Conservation (phyloP, 164 flowering plant species). For the Magnolia changhungtana region DNA sequence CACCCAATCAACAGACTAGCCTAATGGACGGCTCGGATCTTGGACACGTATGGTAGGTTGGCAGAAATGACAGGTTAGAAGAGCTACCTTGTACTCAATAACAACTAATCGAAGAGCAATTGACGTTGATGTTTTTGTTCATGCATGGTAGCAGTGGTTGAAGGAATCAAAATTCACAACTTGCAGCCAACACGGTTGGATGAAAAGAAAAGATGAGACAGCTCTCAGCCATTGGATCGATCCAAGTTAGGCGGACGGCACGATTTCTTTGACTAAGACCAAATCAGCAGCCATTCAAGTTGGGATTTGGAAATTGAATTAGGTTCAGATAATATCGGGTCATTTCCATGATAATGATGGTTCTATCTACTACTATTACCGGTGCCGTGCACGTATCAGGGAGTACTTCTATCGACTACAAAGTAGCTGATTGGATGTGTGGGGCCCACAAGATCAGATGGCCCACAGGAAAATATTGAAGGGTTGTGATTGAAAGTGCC, state of each 20-base stretch:
- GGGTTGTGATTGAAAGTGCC: too few relatives aligned
- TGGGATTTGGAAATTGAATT: not conserved
- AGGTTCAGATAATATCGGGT: not conserved
- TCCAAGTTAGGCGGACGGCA: not conserved
- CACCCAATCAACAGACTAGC: too few relatives aligned
- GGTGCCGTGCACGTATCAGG: not conserved
- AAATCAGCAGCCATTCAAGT: not conserved
- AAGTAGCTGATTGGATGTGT: not conserved
- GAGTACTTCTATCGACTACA: not conserved
- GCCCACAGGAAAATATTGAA: too few relatives aligned
- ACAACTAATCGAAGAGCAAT: not conserved
- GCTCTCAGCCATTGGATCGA: not conserved
- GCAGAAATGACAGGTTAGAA: too few relatives aligned
- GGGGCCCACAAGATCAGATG: too few relatives aligned
- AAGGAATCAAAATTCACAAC: not conserved
- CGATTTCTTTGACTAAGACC: conserved; percentile 6
- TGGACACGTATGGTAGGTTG: too few relatives aligned
- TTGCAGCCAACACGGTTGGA: not conserved
- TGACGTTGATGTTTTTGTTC: conserved; percentile 1
- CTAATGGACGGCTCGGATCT: too few relatives aligned
- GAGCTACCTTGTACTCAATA: not conserved
- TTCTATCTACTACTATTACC: not conserved
- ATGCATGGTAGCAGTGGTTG: not conserved
- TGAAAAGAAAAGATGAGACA: not conserved
- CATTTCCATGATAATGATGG: not conserved